These are phyloP conservation scores for Penicillium crustosum DNA, from an alignment of 2,329 filamentous ascomycete genomes.

Conservation along the genomic window DNA sequence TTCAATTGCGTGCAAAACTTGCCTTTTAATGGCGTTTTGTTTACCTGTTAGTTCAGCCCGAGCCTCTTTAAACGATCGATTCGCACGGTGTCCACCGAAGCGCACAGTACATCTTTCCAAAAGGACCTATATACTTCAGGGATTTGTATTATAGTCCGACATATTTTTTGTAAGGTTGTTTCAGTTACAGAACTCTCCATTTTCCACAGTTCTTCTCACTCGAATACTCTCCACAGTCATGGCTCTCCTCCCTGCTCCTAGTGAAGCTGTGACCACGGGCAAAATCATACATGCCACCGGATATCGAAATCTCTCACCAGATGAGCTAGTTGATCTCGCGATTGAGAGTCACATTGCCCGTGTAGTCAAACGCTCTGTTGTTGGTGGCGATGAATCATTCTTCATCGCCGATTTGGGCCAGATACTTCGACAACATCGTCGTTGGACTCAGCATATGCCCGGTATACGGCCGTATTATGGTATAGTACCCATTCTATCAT, in stretches of 20 bases:
- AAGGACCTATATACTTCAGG: not conserved
- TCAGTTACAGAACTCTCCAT: constrained; percentile 4
- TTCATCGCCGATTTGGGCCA: constrained; percentile 25
- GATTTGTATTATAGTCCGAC: not conserved
- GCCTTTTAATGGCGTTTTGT: not conserved
- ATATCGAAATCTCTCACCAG: constrained; percentile 6
- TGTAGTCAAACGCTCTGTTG: constrained; percentile 1
- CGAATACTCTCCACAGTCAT: constrained; percentile 8
- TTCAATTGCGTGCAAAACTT: constrained; percentile 2
- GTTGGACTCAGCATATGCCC: constrained; percentile 19
- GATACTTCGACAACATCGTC: constrained; percentile 19
- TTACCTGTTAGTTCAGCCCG: too few species aligned
- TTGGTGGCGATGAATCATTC: constrained; percentile 21
- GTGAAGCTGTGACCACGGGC: not conserved
- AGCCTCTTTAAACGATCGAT: not conserved
- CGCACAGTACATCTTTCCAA: not conserved
- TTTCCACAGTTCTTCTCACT: not conserved
- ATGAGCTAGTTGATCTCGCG: constrained; percentile 15
- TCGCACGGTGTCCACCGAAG: not conserved
- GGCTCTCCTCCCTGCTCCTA: constrained; percentile 2
- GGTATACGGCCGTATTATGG: constrained; percentile 25
- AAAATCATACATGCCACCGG: not conserved
- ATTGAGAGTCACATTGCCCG: constrained; percentile 13
- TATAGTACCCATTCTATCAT: not conserved
- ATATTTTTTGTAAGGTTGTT: constrained; percentile 2